These are phyloP conservation scores for Talaromyces sp. DNA, from an alignment of 2,329 filamentous ascomycete genomes.

Conservation along the genomic window DNA sequence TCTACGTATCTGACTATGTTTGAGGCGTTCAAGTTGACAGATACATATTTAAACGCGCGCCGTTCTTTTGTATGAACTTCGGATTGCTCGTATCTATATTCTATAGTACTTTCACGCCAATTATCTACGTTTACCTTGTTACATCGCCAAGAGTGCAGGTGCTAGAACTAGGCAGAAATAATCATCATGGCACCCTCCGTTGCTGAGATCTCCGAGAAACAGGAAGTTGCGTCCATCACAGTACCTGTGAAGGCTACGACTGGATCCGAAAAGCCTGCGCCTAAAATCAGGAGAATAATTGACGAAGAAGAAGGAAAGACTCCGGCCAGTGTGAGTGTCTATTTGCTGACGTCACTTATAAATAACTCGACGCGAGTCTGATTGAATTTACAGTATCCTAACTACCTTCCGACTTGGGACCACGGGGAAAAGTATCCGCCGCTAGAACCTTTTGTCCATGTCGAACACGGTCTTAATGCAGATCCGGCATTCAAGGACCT, in stretches of 20 bases:
- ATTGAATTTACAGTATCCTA: slow-evolving; percentile 22
- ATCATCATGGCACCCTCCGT: slow-evolving; percentile 11
- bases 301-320: slow-evolving; percentile 7
- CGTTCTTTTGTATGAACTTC: neutral
- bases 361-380: neutral
- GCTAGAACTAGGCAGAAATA: neutral
- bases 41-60: neutral
- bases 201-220: neutral
- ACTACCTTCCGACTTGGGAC: slow-evolving; percentile 28
- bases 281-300: slow-evolving; percentile 11
- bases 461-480: slow-evolving; percentile 41
- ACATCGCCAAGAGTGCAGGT: neutral
- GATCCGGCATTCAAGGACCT: slow-evolving; percentile 45
- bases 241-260: slow-evolving; percentile 1
- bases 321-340: slow-evolving; percentile 2
- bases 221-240: neutral
- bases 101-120: neutral
- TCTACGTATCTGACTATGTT: neutral
- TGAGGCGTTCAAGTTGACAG: neutral
- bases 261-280: neutral
- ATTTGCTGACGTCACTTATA: neutral
- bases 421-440: slow-evolving; percentile 34
- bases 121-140: neutral
- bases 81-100: neutral
- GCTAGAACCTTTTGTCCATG: slow-evolving; percentile 41